Conservation (phyloP, 305 asterid species). For the Fraxinus sp. region DNA sequence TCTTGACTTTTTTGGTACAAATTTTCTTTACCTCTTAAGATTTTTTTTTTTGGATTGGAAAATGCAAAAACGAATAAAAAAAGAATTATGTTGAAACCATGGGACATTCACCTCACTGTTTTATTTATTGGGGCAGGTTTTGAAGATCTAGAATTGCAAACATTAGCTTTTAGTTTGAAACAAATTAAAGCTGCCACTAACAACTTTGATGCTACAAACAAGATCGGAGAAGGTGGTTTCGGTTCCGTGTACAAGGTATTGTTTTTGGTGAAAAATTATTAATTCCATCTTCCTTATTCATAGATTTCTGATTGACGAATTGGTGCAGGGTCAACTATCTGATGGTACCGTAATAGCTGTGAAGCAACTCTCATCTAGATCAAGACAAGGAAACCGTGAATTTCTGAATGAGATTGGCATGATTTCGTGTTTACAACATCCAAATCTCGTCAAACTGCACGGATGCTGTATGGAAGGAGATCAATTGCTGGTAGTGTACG, state of each 20-base stretch:
- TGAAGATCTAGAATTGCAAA: slow-evolving; percentile 70
- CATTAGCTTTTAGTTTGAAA: slow-evolving; percentile 67
- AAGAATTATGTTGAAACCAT: not conserved
- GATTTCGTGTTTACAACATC: slow-evolving; percentile 72
- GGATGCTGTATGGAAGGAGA: slow-evolving; percentile 56
- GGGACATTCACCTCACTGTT: not conserved
- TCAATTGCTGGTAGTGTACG: slow-evolving; percentile 47
- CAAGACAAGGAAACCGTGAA: slow-evolving; percentile 87
- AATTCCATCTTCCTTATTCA: not conserved
- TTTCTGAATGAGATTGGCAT: slow-evolving; percentile 82
- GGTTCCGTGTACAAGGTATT: slow-evolving; percentile 89
- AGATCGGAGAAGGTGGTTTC: slow-evolving; percentile 96
- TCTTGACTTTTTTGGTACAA: not conserved
- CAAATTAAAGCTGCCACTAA: slow-evolving; percentile 78
- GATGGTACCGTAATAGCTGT: slow-evolving; percentile 90
- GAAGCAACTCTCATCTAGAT: slow-evolving; percentile 84
- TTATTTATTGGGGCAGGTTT: slow-evolving; percentile 41
- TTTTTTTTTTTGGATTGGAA: slow-evolving; percentile 30
- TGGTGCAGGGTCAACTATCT: slow-evolving; percentile 58
- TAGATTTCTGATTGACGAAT: slow-evolving; percentile 24
- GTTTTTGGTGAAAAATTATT: not conserved
- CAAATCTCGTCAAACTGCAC: slow-evolving; percentile 47
- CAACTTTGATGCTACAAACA: slow-evolving; percentile 69
- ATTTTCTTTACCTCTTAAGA: slow-evolving; percentile 41
- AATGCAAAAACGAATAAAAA: not conserved